Evolutionary conservation across 331 rosid genomes (phyloP).

Genomic region (Quercus tomentella): DNA sequence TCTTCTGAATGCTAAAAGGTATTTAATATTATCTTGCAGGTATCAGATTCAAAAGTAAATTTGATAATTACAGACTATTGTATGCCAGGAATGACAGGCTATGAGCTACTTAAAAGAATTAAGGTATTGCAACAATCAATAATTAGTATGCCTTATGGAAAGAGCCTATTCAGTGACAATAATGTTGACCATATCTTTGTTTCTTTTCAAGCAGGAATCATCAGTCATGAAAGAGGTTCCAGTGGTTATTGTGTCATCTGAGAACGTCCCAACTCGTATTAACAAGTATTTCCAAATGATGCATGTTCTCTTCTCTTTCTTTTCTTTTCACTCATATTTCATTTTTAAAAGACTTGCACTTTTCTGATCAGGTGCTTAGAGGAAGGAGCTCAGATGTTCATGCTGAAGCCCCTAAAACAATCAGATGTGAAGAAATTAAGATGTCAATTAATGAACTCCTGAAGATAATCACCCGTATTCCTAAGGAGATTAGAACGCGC

Average conservation of each 20-base stretch:
- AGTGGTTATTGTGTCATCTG: constrained; percentile 96
- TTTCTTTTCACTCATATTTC: not conserved
- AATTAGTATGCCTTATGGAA: not conserved
- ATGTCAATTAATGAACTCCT: constrained; percentile 66
- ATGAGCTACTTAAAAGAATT: constrained; percentile 83
- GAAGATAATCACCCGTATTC: constrained; percentile 23
- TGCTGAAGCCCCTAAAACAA: constrained; percentile 79
- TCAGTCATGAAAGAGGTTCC: constrained; percentile 86
- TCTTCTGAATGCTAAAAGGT: not conserved
- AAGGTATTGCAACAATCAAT: constrained; percentile 41
- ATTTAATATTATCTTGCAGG: constrained; percentile 29
- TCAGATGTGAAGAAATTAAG: constrained; percentile 69
- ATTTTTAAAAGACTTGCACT: not conserved
- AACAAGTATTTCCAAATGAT: constrained; percentile 45
- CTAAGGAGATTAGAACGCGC: not conserved
- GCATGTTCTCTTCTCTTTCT: not conserved
- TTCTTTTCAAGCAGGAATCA: constrained; percentile 53
- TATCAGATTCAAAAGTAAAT: constrained; percentile 72
- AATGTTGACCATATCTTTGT: not conserved
- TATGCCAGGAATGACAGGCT: constrained; percentile 99
- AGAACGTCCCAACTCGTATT: constrained; percentile 75
- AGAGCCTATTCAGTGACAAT: not conserved
- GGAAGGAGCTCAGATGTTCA: constrained; percentile 97
- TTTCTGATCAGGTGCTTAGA: constrained; percentile 63
- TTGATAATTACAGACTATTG: constrained; percentile 87